These are phyloP conservation scores for Holtermannia corniformis DNA, from an alignment of 768 basidiomycete genomes.

Conservation along the genomic window DNA sequence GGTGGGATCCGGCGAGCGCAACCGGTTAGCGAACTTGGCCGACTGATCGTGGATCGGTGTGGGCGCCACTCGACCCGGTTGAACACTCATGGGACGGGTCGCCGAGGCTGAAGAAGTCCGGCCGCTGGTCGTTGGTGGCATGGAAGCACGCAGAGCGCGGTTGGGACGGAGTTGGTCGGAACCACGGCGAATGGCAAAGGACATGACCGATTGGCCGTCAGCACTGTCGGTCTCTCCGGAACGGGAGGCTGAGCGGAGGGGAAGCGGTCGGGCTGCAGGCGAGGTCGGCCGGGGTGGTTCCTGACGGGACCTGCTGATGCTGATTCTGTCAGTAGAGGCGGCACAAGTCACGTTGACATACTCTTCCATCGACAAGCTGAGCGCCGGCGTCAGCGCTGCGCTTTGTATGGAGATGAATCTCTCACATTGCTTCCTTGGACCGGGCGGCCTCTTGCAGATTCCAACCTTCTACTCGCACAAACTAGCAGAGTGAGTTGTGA, in stretches of 20 bases:
- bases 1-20: conserved; percentile 54
- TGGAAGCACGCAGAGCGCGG: conserved; percentile 1
- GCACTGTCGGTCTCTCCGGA: conserved; percentile 70
- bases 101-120: conserved; percentile 46
- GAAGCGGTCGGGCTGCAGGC: conserved; percentile 56
- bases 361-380: conserved; percentile 88
- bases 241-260: conserved; percentile 48
- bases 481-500: conserved; percentile 37
- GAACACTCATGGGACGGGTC: conserved; percentile 45
- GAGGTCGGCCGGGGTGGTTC: conserved; percentile 58
- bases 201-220: conserved; percentile 33
- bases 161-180: conserved; percentile 26
- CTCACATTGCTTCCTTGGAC: conserved; percentile 12
- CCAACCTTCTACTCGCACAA: conserved; percentile 60
- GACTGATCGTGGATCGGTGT: conserved; percentile 48
- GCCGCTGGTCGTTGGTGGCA: not conserved
- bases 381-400: conserved; percentile 27
- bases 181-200: conserved; percentile 28
- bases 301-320: conserved; percentile 47
- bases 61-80: conserved; percentile 7
- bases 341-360: conserved; percentile 44
- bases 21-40: conserved; percentile 81
- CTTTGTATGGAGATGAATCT: not conserved
- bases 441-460: conserved; percentile 11
- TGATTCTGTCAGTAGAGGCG: conserved; percentile 36